A percentile compares a stretch with the other conserved stretches of the same genome.
Conservation (phyloP, 2,329 filamentous ascomycete genomes). For the Fusarium sp. region DNA sequence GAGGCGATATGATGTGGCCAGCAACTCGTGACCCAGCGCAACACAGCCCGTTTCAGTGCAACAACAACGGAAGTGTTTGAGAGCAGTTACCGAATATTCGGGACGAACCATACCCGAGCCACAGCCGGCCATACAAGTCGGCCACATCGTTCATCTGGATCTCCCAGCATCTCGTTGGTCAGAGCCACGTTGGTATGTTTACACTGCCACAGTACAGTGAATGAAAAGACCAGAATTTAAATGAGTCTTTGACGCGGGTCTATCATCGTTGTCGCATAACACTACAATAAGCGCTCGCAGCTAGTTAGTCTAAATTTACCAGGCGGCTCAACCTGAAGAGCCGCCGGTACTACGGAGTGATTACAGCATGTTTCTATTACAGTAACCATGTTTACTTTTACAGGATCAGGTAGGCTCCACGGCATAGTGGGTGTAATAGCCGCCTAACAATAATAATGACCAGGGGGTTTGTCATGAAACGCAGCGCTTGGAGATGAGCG, state of each 20-base stretch:
- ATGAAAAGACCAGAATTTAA: constrained; percentile 1
- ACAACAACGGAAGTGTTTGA: constrained; percentile 3
- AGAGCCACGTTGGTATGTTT: constrained; percentile 3
- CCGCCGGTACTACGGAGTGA: constrained; percentile 13
- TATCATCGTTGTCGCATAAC: constrained; percentile 2
- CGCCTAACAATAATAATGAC: constrained; percentile 24
- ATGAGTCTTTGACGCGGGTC: constrained; percentile 8
- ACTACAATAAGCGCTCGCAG: constrained; percentile 18
- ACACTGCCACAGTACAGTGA: constrained; percentile 24
- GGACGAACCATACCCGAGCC: constrained; percentile 11
- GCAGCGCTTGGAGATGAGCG: constrained; percentile 29
- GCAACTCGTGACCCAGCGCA: constrained; percentile 1
- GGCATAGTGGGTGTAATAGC: constrained; percentile 9
- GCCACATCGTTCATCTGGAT: constrained; percentile 16
- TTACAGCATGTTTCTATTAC: constrained; percentile 21
- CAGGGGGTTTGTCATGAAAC: constrained; percentile 31
- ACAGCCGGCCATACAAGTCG: neutral
- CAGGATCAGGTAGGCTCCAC: neutral
- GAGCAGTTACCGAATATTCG: constrained; percentile 12
- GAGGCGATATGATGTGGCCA: constrained; percentile 2
- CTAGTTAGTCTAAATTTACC: neutral
- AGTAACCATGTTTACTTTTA: constrained; percentile 1
- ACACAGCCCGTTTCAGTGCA: constrained; percentile 22
- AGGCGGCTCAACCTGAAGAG: constrained; percentile 11
- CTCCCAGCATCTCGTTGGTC: constrained; percentile 15